phyloP scores from a whole-genome alignment of 495 filamentous ascomycete genomes.

The Annulohypoxylon stygium region DNA sequence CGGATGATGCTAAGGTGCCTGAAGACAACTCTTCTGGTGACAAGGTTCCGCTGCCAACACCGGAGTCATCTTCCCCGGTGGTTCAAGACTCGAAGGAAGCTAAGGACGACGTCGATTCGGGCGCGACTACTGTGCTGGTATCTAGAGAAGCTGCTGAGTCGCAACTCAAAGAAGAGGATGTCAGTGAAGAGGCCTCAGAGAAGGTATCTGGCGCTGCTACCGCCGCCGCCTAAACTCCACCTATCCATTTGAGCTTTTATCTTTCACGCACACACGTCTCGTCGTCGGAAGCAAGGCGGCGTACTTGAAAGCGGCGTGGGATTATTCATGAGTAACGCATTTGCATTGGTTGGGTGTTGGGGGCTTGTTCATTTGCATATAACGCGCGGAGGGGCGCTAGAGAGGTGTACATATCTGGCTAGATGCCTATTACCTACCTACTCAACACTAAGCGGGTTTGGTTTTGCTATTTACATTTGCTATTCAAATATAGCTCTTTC shows the following conservation, averaged over 20 bases:
- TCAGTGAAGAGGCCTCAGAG: conserved; percentile 31
- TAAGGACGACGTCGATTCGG: not conserved
- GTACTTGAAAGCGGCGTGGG: not conserved
- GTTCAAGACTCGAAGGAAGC: not conserved
- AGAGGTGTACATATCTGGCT: conserved; percentile 10
- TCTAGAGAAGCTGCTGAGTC: conserved; percentile 16
- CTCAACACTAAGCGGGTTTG: not conserved
- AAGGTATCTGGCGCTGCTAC: conserved; percentile 24
- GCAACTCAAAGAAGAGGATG: conserved; percentile 11
- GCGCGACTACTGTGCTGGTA: not conserved
- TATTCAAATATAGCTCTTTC: not conserved
- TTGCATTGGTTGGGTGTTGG: conserved; percentile 37
- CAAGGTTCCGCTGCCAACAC: conserved; percentile 1
- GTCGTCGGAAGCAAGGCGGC: not conserved
- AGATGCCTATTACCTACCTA: not conserved
- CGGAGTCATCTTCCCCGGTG: conserved; percentile 18
- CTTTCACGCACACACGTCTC: not conserved
- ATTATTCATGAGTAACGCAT: conserved; percentile 21
- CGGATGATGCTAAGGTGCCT: not conserved
- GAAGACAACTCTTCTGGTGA: conserved; percentile 7
- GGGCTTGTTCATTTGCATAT: conserved; percentile 24
- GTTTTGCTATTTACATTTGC: not conserved
- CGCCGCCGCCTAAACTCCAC: conserved; percentile 4
- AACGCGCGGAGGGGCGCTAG: not conserved
- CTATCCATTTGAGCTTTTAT: not conserved